Percentiles rank a stretch among this genome's conserved stretches.
phyloP scores from a whole-genome alignment of 116 monocot species.

The Papilionanthe hybrid region DNA sequence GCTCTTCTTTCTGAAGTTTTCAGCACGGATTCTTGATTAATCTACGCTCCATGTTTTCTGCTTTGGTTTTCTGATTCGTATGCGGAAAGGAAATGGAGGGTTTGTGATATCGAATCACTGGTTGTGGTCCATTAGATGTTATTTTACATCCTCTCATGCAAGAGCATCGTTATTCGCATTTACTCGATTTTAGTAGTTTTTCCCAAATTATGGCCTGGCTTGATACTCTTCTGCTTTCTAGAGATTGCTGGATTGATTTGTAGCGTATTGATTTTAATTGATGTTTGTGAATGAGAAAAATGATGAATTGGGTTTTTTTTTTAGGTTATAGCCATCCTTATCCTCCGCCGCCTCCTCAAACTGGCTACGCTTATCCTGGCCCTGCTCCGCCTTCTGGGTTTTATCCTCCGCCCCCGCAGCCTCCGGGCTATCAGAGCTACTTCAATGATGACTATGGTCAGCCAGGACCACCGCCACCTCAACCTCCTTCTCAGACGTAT shows the following conservation, averaged over 20 bases:
- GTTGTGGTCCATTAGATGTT: neutral
- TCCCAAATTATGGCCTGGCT: neutral
- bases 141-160: too few relatives aligned
- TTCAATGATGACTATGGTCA: constrained; percentile 26
- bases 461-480: constrained; percentile 29
- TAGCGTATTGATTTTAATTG: neutral
- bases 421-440: constrained; percentile 44
- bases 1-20: neutral
- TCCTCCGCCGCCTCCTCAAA: constrained; percentile 17
- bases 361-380: constrained; percentile 10
- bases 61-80: neutral
- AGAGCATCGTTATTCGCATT: neutral
- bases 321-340: constrained; percentile 14
- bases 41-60: neutral
- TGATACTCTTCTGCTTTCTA: neutral
- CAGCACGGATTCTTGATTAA: neutral
- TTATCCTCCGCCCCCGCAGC: constrained; percentile 13
- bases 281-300: neutral
- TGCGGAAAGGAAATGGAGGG: neutral
- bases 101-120: neutral
- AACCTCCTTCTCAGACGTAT: constrained; percentile 15
- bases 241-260: neutral
- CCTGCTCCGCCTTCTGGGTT: constrained; percentile 20
- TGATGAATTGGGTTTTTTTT: neutral
- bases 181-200: neutral